phyloP scores from a whole-genome alignment of 345 rosid genomes.

The Noccaea caerulescens region DNA sequence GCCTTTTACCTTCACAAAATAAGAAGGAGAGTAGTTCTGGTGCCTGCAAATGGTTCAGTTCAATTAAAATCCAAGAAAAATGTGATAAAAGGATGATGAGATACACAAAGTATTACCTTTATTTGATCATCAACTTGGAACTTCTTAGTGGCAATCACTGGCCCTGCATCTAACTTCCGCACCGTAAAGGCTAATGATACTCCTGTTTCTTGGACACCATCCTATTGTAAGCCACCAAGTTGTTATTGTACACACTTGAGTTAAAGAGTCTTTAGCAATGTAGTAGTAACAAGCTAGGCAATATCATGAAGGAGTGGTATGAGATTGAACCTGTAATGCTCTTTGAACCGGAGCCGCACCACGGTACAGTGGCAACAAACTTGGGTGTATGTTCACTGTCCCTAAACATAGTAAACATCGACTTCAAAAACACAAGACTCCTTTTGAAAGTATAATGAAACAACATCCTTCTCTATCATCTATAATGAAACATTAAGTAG shows the following conservation, averaged over 20 bases:
- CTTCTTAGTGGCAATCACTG: conserved; percentile 69
- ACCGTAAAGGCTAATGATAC: conserved; percentile 89
- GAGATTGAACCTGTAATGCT: conserved; percentile 75
- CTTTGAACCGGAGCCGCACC: conserved; percentile 99
- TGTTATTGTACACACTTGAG: conserved; percentile 23
- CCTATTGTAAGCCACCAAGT: conserved; percentile 53
- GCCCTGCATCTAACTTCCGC: conserved; percentile 89
- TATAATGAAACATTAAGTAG: neutral
- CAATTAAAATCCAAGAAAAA: neutral
- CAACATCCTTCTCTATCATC: too few species aligned
- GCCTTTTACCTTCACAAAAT: conserved; percentile 68
- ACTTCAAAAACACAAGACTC: conserved; percentile 5
- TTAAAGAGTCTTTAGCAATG: conserved; percentile 18
- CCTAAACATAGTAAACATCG: conserved; percentile 50
- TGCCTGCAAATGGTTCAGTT: conserved; percentile 61
- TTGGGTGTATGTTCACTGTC: conserved; percentile 93
- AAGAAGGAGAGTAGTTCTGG: conserved; percentile 76
- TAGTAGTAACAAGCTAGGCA: too few species aligned
- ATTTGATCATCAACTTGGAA: conserved; percentile 74
- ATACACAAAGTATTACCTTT: conserved; percentile 50
- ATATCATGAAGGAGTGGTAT: neutral
- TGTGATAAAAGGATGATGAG: neutral
- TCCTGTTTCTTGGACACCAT: conserved; percentile 88
- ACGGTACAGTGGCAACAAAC: conserved; percentile 82
- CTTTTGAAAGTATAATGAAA: too few species aligned